Evolutionary conservation across 129 eudicot species (phyloP), one percentile per base, ranked within the genome.

Genomic region (Pulicaria dysenterica): DNA sequence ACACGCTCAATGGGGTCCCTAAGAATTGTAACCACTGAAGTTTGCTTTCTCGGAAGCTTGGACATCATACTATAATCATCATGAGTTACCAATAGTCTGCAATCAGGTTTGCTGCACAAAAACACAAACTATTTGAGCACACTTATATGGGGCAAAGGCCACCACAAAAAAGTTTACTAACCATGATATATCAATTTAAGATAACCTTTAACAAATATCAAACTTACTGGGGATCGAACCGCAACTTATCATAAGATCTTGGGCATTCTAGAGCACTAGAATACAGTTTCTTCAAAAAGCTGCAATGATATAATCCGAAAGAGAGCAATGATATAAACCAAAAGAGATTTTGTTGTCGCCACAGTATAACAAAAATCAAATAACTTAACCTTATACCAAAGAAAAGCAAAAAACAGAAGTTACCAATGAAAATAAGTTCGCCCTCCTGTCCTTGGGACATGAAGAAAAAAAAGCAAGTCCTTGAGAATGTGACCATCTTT

Each of bases 371-470:
- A 24, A 59, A 60, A 59, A 3, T 11, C 8, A 54, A 15, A 17
- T 36, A 24, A 31, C 7, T 9, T 15, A 42, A 70, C 31, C 59
- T 57, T 10, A 44, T 5, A 55, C 31, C 31, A 24, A 24, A 24
- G 31, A 24, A 24, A 24, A 1, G 47, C 13, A 38, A 34, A 4
- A 72, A 72, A 37, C 7, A 7, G 37, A 60, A 39, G 8, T 65
- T 77, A 89, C 98, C 99, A 95, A 48, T 95, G 87, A 48, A 83
- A 89, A 77, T 94, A 94, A 14, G 99, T 88, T 3, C 99, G 84
- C 5, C 99, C 99, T 61, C 99, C 99, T 0, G 99, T 95, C 70
- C 99, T 89, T 8, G 97, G 99, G 14, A 95, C 79, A 71, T 95
- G 99, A 72, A 95, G 92, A 80, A 95, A 91, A 72, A 90, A 91